phyloP scores from a whole-genome alignment of 257 asterid species.

The Parsonsia alboflavescens region DNA sequence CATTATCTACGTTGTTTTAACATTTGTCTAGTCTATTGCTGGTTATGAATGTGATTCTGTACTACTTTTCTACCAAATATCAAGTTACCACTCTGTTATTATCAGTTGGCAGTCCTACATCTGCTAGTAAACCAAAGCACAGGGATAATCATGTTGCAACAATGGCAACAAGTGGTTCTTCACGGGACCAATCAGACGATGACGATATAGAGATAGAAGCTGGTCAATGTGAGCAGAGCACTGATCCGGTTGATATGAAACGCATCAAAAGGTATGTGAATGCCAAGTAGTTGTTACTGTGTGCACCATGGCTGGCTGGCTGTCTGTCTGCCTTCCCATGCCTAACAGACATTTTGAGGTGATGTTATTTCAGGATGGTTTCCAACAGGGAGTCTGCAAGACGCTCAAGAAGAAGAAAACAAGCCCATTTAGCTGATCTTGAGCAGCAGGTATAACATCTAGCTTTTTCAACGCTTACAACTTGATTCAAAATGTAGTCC shows the following conservation, averaged over 20 bases:
- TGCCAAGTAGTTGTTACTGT: neutral
- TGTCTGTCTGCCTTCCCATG: neutral
- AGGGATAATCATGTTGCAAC: constrained; percentile 32
- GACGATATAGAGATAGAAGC: constrained; percentile 65
- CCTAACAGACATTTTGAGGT: constrained; percentile 3
- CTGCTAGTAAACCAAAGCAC: constrained; percentile 41
- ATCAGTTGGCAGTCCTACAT: constrained; percentile 64
- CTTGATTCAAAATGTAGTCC: neutral
- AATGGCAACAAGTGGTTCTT: constrained; percentile 68
- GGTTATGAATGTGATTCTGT: neutral
- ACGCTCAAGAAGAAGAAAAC: constrained; percentile 80
- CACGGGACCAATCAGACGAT: constrained; percentile 67
- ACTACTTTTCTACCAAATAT: neutral
- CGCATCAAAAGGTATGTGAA: constrained; percentile 51
- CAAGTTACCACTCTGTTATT: neutral
- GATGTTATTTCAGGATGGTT: constrained; percentile 50
- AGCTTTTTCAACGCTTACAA: too few species aligned
- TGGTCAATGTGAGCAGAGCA: constrained; percentile 62
- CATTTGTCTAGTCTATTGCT: neutral
- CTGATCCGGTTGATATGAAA: constrained; percentile 41
- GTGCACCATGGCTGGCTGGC: neutral
- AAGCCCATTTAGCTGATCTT: constrained; percentile 69
- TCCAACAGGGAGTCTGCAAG: constrained; percentile 85
- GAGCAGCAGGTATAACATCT: constrained; percentile 52
- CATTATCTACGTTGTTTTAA: neutral